phyloP scores from a whole-genome alignment of 805 yeast species.

The Priceomyces carsonii region DNA sequence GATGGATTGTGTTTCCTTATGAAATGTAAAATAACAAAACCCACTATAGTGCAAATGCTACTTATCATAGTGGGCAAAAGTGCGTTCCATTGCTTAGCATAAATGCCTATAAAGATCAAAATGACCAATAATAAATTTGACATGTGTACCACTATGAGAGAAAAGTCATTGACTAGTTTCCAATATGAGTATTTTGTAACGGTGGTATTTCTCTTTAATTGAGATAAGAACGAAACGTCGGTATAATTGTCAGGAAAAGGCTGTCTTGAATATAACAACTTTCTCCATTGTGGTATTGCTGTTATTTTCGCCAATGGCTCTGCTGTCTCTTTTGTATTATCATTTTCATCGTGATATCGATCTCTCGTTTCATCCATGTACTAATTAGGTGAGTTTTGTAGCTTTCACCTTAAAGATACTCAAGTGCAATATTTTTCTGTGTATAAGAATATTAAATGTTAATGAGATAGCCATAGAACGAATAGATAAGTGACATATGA shows the following conservation, averaged over 20 bases:
- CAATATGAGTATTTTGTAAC: constrained; percentile 65
- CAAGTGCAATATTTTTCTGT: no score
- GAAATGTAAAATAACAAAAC: constrained; percentile 28
- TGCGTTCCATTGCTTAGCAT: constrained; percentile 52
- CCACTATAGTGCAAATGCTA: constrained; percentile 29
- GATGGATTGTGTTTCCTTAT: neutral
- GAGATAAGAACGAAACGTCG: constrained; percentile 77
- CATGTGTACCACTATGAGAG: constrained; percentile 65
- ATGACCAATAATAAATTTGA: constrained; percentile 63
- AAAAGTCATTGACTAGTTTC: constrained; percentile 69
- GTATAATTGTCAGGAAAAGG: constrained; percentile 92
- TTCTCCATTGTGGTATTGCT: constrained; percentile 67
- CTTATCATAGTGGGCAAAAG: constrained; percentile 35
- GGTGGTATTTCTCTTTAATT: constrained; percentile 72
- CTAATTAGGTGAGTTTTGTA: no score
- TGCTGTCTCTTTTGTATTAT: no score
- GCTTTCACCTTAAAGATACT: no score
- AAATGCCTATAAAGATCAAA: constrained; percentile 65
- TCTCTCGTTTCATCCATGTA: no score
- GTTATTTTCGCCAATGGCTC: no score
- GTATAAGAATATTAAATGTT: no score
- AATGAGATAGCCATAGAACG: no score
- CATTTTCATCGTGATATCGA: no score
- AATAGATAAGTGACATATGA: no score
- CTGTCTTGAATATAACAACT: constrained; percentile 81